Percentiles rank a stretch among this genome's conserved stretches.
Evolutionary conservation across 2,329 filamentous ascomycete genomes (phyloP).

Genomic region (Domatiomyces catenatus): DNA sequence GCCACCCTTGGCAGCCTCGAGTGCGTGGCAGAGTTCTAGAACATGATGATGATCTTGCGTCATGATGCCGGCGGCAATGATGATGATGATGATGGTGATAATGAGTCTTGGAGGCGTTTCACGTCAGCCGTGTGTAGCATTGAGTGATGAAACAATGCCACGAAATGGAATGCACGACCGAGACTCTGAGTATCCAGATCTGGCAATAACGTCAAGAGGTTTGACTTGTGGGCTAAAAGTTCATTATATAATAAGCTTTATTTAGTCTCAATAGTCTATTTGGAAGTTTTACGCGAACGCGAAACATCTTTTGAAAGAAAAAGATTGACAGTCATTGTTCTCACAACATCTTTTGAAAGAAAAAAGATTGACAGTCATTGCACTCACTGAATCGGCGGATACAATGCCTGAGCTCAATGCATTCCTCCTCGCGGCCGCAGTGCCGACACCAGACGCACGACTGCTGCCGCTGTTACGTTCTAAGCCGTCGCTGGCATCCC

Average conservation of each 20-base stretch:
- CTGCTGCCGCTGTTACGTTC: slow-evolving; percentile 60
- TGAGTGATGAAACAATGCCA: not conserved
- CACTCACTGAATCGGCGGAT: not conserved
- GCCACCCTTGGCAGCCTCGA: slow-evolving; percentile 44
- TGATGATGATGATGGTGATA: no score
- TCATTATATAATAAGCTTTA: no score
- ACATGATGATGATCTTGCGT: slow-evolving; percentile 58
- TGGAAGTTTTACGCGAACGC: no score
- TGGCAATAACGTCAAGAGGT: no score
- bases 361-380: no score
- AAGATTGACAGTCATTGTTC: no score
- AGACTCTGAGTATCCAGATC: no score
- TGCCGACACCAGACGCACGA: slow-evolving; percentile 39
- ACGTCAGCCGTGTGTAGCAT: not conserved
- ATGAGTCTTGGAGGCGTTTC: not conserved
- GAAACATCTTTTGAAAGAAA: no score
- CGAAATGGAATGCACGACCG: not conserved
- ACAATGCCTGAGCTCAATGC: slow-evolving; percentile 34
- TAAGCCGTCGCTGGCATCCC: slow-evolving; percentile 59
- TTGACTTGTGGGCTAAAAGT: no score
- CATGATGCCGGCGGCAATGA: slow-evolving; percentile 28
- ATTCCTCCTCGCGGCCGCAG: slow-evolving; percentile 68
- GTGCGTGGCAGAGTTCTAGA: slow-evolving; percentile 45
- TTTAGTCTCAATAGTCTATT: no score
- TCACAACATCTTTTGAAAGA: no score